These are phyloP conservation scores for Capsella rubella DNA, from an alignment of 441 rosid genomes.

Conservation along the genomic window DNA sequence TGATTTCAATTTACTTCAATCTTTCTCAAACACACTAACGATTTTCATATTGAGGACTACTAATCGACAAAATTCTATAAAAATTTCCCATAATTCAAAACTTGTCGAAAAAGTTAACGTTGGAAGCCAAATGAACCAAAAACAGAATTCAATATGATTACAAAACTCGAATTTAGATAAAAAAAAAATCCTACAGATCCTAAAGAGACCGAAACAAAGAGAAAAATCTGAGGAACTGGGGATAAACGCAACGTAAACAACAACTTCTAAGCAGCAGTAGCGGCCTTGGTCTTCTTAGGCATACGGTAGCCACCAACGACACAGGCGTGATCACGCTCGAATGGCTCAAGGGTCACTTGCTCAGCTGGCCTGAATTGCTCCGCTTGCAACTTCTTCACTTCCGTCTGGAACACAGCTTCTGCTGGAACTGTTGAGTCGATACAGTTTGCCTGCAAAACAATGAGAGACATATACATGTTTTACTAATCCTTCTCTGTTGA, in stretches of 20 bases:
- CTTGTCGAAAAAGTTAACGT: background rate
- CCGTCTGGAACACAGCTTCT: conserved; percentile 82
- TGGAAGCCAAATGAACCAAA: background rate
- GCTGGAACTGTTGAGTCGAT: conserved; percentile 96
- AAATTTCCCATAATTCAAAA: background rate
- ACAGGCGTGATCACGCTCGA: conserved; percentile 96
- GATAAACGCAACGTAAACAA: background rate
- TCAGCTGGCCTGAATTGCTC: conserved; percentile 90
- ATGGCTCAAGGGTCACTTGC: conserved; percentile 97
- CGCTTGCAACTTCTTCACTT: conserved; percentile 81
- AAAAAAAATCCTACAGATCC: background rate
- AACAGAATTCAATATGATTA: conserved; percentile 8
- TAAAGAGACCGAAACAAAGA: background rate
- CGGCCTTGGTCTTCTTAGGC: conserved; percentile 81
- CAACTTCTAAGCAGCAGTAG: conserved; percentile 43
- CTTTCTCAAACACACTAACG: background rate
- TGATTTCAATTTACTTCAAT: too few relatives aligned
- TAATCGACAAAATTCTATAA: background rate
- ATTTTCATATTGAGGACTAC: background rate
- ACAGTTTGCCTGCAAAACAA: conserved; percentile 72
- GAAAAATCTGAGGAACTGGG: conserved; percentile 16
- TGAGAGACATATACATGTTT: background rate
- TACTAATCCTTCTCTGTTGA: background rate
- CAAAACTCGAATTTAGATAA: background rate
- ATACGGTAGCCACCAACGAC: conserved; percentile 87